phyloP scores from a whole-genome alignment of 495 filamentous ascomycete species.

The Hypoxylon trugodes region DNA sequence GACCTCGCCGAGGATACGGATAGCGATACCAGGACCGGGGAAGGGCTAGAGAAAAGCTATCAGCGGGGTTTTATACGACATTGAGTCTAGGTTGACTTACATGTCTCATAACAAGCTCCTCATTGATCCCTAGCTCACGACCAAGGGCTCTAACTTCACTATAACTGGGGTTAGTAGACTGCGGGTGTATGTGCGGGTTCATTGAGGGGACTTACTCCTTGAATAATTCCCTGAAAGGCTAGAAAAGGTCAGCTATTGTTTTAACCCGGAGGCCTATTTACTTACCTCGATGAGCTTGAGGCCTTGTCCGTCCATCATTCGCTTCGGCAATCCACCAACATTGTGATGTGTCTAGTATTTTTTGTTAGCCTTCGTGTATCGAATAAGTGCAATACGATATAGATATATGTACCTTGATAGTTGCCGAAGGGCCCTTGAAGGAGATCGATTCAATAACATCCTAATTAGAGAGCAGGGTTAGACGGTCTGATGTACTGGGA shows the following conservation, averaged over 20 bases:
- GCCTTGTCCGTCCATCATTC: constrained; percentile 64
- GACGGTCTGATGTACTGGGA: background rate
- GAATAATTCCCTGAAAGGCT: constrained; percentile 32
- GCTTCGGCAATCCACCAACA: constrained; percentile 73
- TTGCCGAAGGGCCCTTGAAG: constrained; percentile 81
- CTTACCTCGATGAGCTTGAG: constrained; percentile 72
- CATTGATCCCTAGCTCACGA: constrained; percentile 75
- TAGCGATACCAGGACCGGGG: constrained; percentile 79
- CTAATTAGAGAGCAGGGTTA: constrained; percentile 43
- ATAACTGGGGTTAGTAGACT: constrained; percentile 56
- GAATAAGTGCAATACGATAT: background rate
- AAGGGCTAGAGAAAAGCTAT: constrained; percentile 17
- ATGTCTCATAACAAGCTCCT: constrained; percentile 83
- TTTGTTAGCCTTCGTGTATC: background rate
- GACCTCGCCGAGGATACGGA: constrained; percentile 90
- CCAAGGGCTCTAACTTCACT: constrained; percentile 86
- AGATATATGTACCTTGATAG: constrained; percentile 70
- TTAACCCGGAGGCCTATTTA: background rate
- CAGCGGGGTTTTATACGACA: constrained; percentile 50
- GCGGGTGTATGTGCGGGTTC: background rate
- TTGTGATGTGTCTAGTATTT: constrained; percentile 72
- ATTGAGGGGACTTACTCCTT: constrained; percentile 29
- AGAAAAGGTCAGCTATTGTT: background rate
- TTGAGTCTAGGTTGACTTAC: constrained; percentile 57
- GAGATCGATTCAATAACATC: constrained; percentile 84